Evolutionary conservation across 169 alveolate species (phyloP).

Genomic region (Cryptosporidium sp.): DNA sequence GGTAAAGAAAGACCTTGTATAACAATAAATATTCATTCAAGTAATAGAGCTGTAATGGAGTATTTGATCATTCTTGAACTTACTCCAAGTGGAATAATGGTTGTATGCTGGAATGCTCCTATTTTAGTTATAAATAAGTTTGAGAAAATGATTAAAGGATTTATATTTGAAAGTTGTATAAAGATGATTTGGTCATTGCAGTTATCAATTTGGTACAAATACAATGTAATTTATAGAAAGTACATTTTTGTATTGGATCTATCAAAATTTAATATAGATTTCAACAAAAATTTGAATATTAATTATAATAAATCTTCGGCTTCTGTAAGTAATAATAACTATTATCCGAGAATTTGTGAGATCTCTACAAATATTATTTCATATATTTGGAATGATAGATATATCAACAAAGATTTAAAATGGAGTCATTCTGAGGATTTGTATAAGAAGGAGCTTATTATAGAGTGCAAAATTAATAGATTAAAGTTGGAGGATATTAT

Average conservation of each 20-base stretch:
- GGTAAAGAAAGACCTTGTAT: conserved; percentile 64
- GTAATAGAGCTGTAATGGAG: background rate
- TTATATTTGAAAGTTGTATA: background rate
- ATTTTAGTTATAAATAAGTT: background rate
- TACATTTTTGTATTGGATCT: conserved; percentile 22
- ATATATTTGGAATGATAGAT: conserved; percentile 1
- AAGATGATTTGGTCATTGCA: conserved; percentile 31
- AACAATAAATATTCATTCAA: conserved; percentile 13
- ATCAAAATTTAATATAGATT: background rate
- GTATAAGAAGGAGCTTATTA: background rate
- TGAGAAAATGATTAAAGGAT: background rate
- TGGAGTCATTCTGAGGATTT: conserved; percentile 2
- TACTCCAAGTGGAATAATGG: conserved; percentile 34
- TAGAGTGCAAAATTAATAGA: background rate
- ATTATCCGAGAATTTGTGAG: conserved; percentile 38
- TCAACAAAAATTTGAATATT: background rate
- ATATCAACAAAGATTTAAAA: background rate
- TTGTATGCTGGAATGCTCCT: conserved; percentile 48
- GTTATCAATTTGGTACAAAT: conserved; percentile 42
- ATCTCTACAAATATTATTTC: conserved; percentile 8
- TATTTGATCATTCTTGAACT: conserved; percentile 28
- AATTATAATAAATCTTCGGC: background rate
- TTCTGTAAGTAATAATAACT: background rate
- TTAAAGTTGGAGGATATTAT: conserved; percentile 19
- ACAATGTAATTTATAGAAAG: background rate